A percentile compares a stretch with the other conserved stretches of the same genome.
phyloP scores from a whole-genome alignment of 208 protist species.

The Leishmania arabica region DNA sequence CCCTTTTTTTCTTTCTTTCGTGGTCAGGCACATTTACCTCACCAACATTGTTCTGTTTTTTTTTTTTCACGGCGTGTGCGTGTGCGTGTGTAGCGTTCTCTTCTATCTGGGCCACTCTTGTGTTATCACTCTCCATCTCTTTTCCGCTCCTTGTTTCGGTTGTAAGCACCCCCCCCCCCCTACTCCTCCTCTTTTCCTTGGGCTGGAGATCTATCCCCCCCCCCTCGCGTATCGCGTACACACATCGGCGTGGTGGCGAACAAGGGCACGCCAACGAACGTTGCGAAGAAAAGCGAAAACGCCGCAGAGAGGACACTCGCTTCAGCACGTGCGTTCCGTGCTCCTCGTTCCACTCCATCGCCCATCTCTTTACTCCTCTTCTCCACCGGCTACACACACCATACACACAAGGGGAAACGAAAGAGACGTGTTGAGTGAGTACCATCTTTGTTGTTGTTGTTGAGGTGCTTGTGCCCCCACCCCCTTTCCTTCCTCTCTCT shows the following conservation, averaged over 20 bases:
- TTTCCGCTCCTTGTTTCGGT: not conserved
- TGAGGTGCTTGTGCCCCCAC: not conserved
- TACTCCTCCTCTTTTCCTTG: not conserved
- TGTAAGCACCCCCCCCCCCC: not conserved
- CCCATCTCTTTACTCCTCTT: not conserved
- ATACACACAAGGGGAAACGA: not conserved
- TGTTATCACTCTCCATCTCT: not conserved
- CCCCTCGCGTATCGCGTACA: no score
- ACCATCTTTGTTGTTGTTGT: no score
- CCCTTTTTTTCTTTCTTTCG: not conserved
- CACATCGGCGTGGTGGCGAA: no score
- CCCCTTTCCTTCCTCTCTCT: not conserved
- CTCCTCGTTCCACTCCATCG: not conserved
- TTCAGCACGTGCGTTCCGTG: not conserved
- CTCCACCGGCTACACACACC: not conserved
- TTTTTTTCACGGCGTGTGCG: not conserved
- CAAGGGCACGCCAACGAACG: no score
- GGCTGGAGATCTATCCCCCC: no score
- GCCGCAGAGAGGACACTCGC: not conserved
- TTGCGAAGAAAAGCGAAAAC: no score
- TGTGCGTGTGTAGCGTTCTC: not conserved
- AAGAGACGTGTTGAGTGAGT: no score
- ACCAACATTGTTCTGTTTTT: not conserved
- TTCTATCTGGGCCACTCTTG: not conserved
- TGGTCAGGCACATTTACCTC: not conserved